Evolutionary conservation across 1,284 basidiomycete species (phyloP).

Genomic region (Apiotrichum montevideense): DNA sequence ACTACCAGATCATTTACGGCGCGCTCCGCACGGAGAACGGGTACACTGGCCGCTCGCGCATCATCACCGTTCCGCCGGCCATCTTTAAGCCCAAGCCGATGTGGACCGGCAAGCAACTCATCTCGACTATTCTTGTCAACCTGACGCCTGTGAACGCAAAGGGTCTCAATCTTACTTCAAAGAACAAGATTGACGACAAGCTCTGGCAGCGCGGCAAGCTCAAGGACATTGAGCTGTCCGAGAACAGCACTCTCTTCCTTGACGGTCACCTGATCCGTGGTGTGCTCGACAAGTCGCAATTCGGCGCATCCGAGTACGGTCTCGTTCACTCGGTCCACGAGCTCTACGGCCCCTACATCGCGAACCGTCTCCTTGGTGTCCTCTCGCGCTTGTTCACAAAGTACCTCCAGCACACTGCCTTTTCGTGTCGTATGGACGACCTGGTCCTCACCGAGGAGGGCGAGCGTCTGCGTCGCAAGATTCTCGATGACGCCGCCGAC

Average conservation of each 20-base stretch:
- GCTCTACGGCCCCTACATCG: constrained; percentile 85
- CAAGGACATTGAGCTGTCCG: constrained; percentile 51
- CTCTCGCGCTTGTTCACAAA: constrained; percentile 93
- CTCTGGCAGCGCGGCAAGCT: constrained; percentile 60
- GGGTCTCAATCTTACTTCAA: constrained; percentile 79
- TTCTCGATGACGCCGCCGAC: constrained; percentile 63
- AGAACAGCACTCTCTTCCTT: constrained; percentile 84
- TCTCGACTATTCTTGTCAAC: constrained; percentile 87
- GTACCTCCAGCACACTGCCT: constrained; percentile 92
- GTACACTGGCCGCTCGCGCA: constrained; percentile 59
- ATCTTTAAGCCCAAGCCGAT: constrained; percentile 84
- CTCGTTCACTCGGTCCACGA: constrained; percentile 98
- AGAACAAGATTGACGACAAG: constrained; percentile 76
- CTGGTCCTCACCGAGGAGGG: constrained; percentile 80
- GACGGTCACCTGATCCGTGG: constrained; percentile 90
- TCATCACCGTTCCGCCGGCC: constrained; percentile 81
- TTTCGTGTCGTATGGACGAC: constrained; percentile 99
- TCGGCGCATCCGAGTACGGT: constrained; percentile 93
- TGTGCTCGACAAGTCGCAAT: constrained; percentile 94
- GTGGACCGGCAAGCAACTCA: constrained; percentile 98
- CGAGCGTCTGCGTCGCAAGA: constrained; percentile 62
- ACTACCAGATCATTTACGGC: constrained; percentile 94
- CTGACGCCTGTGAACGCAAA: constrained; percentile 75
- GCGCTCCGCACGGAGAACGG: constrained; percentile 85
- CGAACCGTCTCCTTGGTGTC: constrained; percentile 86